Percentiles rank a stretch among this genome's conserved stretches.
Conservation (phyloP, 768 basidiomycete species). For the Multifurca ochricompacta region DNA sequence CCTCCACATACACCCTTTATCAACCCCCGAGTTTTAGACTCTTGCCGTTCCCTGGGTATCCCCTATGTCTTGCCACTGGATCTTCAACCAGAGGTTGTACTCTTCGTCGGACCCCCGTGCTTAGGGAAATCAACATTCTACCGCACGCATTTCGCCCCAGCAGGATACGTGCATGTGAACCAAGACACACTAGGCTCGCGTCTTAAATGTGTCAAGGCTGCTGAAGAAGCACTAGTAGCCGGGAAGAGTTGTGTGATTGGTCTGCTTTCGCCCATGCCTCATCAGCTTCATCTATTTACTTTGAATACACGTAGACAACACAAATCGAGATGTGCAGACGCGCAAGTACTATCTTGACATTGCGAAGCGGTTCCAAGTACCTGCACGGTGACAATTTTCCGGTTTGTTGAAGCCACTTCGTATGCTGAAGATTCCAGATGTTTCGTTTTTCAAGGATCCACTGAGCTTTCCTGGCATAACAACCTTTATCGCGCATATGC, state of each 20-base stretch:
- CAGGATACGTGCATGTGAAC: constrained; percentile 76
- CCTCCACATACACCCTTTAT: neutral
- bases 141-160: constrained; percentile 53
- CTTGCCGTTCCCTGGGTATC: constrained; percentile 36
- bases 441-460: constrained; percentile 63
- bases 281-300: neutral
- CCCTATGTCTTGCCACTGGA: neutral
- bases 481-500: constrained; percentile 79
- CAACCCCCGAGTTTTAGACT: constrained; percentile 46
- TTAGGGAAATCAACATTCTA: constrained; percentile 83
- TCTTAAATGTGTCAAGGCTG: constrained; percentile 62
- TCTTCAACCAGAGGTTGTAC: constrained; percentile 38
- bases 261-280: constrained; percentile 21
- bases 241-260: constrained; percentile 74
- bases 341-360: constrained; percentile 65
- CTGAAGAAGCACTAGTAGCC: constrained; percentile 43
- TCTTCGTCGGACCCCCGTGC: constrained; percentile 57
- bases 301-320: constrained; percentile 57
- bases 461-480: constrained; percentile 90
- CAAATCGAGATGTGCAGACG: constrained; percentile 70
- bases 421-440: constrained; percentile 39
- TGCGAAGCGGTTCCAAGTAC: constrained; percentile 46
- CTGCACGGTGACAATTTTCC: constrained; percentile 42
- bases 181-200: constrained; percentile 77
- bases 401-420: neutral